Conservation (phyloP, 148 eudicot genomes). For the Dysphania ambrosioides region DNA sequence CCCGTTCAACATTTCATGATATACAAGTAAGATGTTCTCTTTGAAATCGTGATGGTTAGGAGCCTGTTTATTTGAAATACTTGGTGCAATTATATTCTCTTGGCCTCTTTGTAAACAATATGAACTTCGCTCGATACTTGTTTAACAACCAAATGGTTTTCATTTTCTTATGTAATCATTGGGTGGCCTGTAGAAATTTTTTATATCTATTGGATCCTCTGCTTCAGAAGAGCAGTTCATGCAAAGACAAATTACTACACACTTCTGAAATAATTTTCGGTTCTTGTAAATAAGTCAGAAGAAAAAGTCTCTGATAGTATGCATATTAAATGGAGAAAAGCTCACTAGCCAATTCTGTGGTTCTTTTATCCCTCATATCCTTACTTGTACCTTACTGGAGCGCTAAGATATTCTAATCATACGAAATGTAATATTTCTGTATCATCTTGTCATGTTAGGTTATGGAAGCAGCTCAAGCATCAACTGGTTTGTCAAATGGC, state of each 20-base stretch:
- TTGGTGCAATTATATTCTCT: not conserved
- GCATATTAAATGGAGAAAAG: not conserved
- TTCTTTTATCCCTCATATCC: not conserved
- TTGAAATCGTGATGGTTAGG: not conserved
- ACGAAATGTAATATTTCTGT: not conserved
- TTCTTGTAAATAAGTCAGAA: not conserved
- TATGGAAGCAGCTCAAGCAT: slow-evolving; percentile 92
- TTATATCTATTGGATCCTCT: no score
- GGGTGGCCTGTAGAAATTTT: not conserved
- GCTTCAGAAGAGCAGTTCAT: not conserved
- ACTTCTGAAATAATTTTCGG: not conserved
- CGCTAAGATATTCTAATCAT: not conserved
- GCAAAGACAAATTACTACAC: not conserved
- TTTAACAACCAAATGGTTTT: not conserved
- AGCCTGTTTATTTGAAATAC: not conserved
- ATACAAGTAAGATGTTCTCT: not conserved
- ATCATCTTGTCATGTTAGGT: slow-evolving; percentile 39
- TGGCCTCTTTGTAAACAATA: not conserved
- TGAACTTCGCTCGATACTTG: no score
- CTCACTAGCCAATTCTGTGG: not conserved
- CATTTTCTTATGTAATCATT: not conserved
- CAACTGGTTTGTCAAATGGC: slow-evolving; percentile 58
- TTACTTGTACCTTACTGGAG: not conserved
- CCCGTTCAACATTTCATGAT: not conserved
- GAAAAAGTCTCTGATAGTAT: not conserved